These are phyloP conservation scores for Aspergillus ochraceus DNA, from an alignment of 2,329 filamentous ascomycete species.

Conservation along the genomic window DNA sequence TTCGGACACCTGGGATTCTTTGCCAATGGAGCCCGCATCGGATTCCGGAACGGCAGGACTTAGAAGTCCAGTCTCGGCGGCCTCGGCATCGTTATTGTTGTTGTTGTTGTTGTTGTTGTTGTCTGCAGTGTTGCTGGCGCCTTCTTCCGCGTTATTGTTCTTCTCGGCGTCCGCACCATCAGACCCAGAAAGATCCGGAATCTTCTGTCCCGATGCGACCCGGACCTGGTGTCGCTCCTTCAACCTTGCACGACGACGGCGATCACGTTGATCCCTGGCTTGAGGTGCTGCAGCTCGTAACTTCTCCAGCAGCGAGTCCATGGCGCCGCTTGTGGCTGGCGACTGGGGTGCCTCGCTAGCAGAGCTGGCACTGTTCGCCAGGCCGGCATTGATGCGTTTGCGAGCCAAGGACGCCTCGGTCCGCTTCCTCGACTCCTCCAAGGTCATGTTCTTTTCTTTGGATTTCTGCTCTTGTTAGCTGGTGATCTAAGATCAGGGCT, in stretches of 20 bases:
- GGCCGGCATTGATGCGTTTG: constrained; percentile 66
- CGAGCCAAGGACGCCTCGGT: constrained; percentile 93
- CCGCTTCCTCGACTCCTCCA: constrained; percentile 79
- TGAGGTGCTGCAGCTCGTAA: constrained; percentile 89
- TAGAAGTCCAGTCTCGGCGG: constrained; percentile 40
- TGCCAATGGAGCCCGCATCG: constrained; percentile 34
- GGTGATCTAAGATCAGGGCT: no score
- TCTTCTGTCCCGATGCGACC: constrained; percentile 82
- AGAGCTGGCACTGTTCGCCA: constrained; percentile 58
- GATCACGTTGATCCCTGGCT: constrained; percentile 82
- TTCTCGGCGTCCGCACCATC: constrained; percentile 61
- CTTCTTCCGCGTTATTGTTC: constrained; percentile 45
- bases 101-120: background rate
- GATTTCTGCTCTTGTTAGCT: constrained; percentile 61
- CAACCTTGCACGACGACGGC: constrained; percentile 79
- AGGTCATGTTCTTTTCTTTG: constrained; percentile 80
- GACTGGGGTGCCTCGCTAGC: constrained; percentile 56
- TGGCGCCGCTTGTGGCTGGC: constrained; percentile 78
- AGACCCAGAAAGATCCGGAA: constrained; percentile 64
- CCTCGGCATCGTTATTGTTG: constrained; percentile 13
- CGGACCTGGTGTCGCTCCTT: constrained; percentile 90
- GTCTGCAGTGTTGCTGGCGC: constrained; percentile 1
- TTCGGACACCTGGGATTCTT: constrained; percentile 45
- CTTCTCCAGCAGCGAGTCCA: constrained; percentile 95
- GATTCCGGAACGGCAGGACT: constrained; percentile 49